A percentile compares a stretch with the other conserved stretches of the same genome.
These are phyloP conservation scores for Emergomyces africanus DNA, from an alignment of 2,329 filamentous ascomycete genomes.

Conservation along the genomic window DNA sequence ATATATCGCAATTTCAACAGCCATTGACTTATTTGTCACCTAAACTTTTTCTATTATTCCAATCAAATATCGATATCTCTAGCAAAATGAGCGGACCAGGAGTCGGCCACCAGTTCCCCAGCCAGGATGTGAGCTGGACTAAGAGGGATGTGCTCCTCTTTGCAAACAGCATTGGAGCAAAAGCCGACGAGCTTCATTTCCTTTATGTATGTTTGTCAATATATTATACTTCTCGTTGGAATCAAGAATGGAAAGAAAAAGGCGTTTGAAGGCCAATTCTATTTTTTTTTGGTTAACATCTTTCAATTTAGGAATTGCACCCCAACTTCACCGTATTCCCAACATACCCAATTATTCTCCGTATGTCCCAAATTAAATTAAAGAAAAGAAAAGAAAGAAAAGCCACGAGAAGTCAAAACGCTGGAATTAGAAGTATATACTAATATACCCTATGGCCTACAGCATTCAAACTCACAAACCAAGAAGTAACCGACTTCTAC, in stretches of 20 bases:
- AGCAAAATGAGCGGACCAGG: slow-evolving; percentile 38
- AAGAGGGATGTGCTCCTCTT: slow-evolving; percentile 85
- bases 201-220: slow-evolving; percentile 55
- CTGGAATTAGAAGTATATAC: not conserved
- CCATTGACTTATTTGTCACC: not conserved
- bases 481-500: slow-evolving; percentile 79
- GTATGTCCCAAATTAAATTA: slow-evolving; percentile 32
- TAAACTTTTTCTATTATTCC: not conserved
- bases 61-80: not conserved
- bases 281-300: not conserved
- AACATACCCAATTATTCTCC: slow-evolving; percentile 71
- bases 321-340: slow-evolving; percentile 80
- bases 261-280: not conserved
- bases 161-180: slow-evolving; percentile 76
- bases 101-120: slow-evolving; percentile 67
- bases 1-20: not conserved
- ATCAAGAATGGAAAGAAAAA: not conserved
- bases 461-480: slow-evolving; percentile 64
- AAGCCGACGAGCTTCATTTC: slow-evolving; percentile 79
- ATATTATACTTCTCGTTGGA: not conserved
- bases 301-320: slow-evolving; percentile 57
- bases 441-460: not conserved
- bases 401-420: no score
- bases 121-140: slow-evolving; percentile 65
- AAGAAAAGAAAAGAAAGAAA: not conserved